Evolutionary conservation across 208 protist species (phyloP), one percentile per base, ranked within the genome.

Genomic region (Trypanosoma caninum): DNA sequence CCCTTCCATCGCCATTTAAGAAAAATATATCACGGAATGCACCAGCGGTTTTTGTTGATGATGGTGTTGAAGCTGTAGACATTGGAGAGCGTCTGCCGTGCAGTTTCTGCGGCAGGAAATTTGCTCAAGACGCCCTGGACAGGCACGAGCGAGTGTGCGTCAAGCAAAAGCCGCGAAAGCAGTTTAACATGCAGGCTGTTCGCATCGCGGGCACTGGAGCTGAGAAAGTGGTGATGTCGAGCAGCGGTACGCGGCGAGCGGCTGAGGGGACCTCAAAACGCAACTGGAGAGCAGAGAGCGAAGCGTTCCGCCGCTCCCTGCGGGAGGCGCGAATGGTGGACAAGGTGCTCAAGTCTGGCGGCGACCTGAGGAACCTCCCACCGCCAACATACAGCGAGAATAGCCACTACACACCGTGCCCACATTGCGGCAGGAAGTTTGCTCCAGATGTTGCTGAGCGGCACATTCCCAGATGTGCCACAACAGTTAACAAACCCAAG

Each of bases 361-460:
- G 87, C 9, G 81, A 70, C 8, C 61, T 70, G 2, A 82, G 76
- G 59, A 77, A 93, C 52, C 65, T 97, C 46, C 91, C 89, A 8
- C 89, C 91, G 16, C 89, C 91, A 23, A 89, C 87, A 35, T 95
- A 94, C 63, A 90, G 80, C 27, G 78, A 76, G 31, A 91, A 97
- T 58, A 78, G 84, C 9, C 74, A 94, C 57, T 95, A 95, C 47
- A 76, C 88, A 5, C 74, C 59, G 46, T 97, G 91, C 50, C 88
- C 84, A n/a, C 81, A 95, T 53, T 97, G 91, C 65, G 51, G 70
- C 34, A 75, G 91, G 13, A 80, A 88, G 22, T 97, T 97, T 72
- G 84, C 82, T 2, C 70, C 80, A 14, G 79, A 90, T 28, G 84
- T 87, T 13, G 89, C 89, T 14, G 78, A 83, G 62, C 69, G 89